Evolutionary conservation across 345 rosid genomes (phyloP), one percentile per base, ranked within the genome.

Genomic region (Litchi chinensis): DNA sequence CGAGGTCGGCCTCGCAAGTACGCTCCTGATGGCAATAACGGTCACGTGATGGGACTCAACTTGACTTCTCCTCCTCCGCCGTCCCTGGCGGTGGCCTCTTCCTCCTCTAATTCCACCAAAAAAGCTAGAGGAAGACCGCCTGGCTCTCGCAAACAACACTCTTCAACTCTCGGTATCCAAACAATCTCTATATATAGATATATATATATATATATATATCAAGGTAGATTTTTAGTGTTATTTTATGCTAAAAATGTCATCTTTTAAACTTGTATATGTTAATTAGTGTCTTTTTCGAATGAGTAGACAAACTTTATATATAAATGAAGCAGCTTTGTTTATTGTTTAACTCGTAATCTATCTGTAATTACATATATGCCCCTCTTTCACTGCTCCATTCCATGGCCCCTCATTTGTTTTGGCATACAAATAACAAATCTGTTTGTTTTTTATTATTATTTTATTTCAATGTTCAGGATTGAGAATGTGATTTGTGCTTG

Each of bases 111-210:
- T 65, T 79, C 82, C 13, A 37, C 24, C 28, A 86, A 86, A 75
- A 86, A 81, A 62, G 79, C 74, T 16, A 76, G 86, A 70, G 88
- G 88, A 39, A 81, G 88, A 57, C 88, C 88, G 13, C 86, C 83
- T 41, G 88, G 88, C 43, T 86, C 88, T 24, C 73, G 75, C 77
- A 86, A 81, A 74, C 83, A 80, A 65, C 77, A 70, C 16, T 26
- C 48, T 48, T 26, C 70, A 71, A 77, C 83, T 22, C 50, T 79
- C 16, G 86, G 86, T 83, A 83, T 32, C n/a, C n/a, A 46, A 32
- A 8, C 12, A 6, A 18, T 12, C 16, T 8, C 8, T 8, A 18
- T 39, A n/a, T 28, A 12, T 13, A 0, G 39, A 39, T 67, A 0
- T 52, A 0, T 52, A 52, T 15, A 52, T 52, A 46, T 46, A 4